Evolutionary conservation across 2,329 filamentous ascomycete species (phyloP), one percentile per base, ranked within the genome.

Genomic region (Juglanconis oblonga): DNA sequence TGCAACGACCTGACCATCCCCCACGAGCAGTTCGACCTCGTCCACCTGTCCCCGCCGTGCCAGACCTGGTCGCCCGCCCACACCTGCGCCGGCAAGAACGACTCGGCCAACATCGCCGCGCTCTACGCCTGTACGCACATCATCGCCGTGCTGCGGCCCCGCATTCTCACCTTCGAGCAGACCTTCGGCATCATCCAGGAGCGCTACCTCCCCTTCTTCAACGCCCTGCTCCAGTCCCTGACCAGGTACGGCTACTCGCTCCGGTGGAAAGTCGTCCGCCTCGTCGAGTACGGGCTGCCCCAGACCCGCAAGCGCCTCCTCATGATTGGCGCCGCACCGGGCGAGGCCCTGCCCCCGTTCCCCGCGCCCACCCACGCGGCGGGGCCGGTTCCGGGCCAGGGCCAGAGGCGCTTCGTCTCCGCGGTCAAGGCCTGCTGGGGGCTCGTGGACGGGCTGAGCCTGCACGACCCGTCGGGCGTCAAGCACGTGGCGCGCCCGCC

Each of bases 1-100:
- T 60, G 63, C 0, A 67, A 67, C 1, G 61, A 67, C 5, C 50
- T 66, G 1, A 61, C 64, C 0, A 65, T 73, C 0, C 68, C 72
- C 2, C 64, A 55, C 8, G 76, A 76, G 4, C 82, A 88, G 0
- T 47, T 61, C 57, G 90, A 95, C 65, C 76, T 94, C 1, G 74
- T 91, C 0, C 91, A 96, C 64, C 73, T 92, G 0, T 92, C 88
- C 0, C 90, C 90, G 0, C 91, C 91, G 0, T 96, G 92, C 58
- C 90, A 94, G 65, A 85, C 82, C 2, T 93, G 87, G 70, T 93
- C 90, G 0, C 84, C 86, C 0, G 88, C 87, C 0, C 87, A 96
- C 61, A 93, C 90, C 0, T 70, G 79, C 0, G 65, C 72, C 0
- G 81, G 83, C 0, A 76, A 76, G 6, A 79, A 86, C 29, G 87